Base-by-base conservation (phyloP, 2,329 filamentous ascomycete genomes). In the Penicillium sp. region DNA sequence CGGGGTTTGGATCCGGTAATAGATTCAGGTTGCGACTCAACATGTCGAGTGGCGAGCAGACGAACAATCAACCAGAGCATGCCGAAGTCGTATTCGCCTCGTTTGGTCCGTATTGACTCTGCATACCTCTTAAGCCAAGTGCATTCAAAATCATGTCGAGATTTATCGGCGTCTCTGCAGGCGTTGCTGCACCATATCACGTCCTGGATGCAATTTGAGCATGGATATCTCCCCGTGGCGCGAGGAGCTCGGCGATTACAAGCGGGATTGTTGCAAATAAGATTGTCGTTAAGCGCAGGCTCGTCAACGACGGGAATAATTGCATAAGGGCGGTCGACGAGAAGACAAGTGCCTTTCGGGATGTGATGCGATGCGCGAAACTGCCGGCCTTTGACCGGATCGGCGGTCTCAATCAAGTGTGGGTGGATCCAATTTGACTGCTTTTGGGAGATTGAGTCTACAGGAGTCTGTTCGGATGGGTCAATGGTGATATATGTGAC, bases 41-140 rank as follows among this genome's bases (percentile, higher is more conserved):
- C 10, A 24, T 60, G 47, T 24, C 60, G 52, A 11, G 51, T 56
- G 6, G 63, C 60, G 11, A 66, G 53, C 6, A 64, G 38, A 4
- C 64, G 61, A 6, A 66, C 57, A 49, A 66, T 64, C 44, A 66
- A 24, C 64, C 64, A 66, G 34, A 66, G 28, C 64, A 66, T 65
- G 13, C 64, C 63, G 26, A 64, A 66, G 22, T 60, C 54, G 42
- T 65, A 66, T 47, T 65, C 62, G 20, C 61, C 55, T 46, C 61
- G 47, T 58, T 64, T 66, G 1, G 54, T 31, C 11, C 60, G 58
- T 4, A 65, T 56, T 0, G 60, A 42, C 1, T 20, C 32, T 0
- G 57, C 48, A 38, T 61, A 64, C 35, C 55, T 50, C 40, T 60
- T 53, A 4, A 66, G 47, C 63, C 63, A 66, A 18, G 46, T 54